Evolutionary conservation across 2,329 filamentous ascomycete genomes (phyloP).

Genomic region (Xylariaceae sp.): DNA sequence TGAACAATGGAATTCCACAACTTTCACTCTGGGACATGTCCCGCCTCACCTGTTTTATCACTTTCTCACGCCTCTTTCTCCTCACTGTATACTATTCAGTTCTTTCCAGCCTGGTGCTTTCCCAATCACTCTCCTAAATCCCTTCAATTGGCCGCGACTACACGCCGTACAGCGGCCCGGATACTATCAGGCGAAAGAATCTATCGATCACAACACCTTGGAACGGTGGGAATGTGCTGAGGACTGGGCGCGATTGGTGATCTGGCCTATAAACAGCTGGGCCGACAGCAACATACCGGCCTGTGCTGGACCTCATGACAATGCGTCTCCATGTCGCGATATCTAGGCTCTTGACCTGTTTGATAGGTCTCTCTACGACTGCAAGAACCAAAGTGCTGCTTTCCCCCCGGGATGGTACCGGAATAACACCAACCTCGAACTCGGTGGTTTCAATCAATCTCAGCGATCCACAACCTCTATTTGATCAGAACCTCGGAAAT

Average conservation of each 20-base stretch:
- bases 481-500: fast-evolving
- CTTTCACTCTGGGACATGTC: constrained; percentile 7
- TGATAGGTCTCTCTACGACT: constrained; percentile 17
- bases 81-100: constrained; percentile 4
- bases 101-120: constrained; percentile 16
- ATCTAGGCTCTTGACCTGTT: constrained; percentile 34
- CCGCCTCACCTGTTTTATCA: constrained; percentile 1
- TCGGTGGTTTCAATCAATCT: constrained; percentile 13
- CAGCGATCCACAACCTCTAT: not conserved
- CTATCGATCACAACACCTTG: constrained; percentile 1
- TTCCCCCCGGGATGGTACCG: not conserved
- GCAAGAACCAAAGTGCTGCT: constrained; percentile 6
- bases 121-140: constrained; percentile 4
- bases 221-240: constrained; percentile 26
- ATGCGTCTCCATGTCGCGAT: constrained; percentile 38
- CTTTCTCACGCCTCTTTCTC: constrained; percentile 10
- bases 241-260: constrained; percentile 21
- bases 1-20: constrained; percentile 15
- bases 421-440: constrained; percentile 12
- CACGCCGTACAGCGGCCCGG: not conserved
- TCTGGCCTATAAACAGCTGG: constrained; percentile 27
- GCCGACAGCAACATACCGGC: constrained; percentile 25
- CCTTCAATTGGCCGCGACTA: not conserved
- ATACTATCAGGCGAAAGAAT: constrained; percentile 3
- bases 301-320: constrained; percentile 23